phyloP scores from a whole-genome alignment of 352 stramenopile genomes.

The Pythium monospermum region DNA sequence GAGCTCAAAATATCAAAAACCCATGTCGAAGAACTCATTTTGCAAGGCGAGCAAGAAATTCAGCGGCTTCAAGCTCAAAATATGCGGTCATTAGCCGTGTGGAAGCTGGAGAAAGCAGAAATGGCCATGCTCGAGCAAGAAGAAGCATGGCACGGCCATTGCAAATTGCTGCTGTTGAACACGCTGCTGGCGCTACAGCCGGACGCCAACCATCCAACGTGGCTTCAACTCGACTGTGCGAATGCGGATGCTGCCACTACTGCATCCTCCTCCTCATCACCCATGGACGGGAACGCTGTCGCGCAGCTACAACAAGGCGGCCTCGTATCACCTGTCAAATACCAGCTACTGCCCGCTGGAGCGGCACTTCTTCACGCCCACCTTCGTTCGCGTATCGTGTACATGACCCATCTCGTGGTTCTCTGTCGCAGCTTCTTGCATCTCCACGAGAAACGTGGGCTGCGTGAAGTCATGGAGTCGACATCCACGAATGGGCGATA shows the following conservation, averaged over 20 bases:
- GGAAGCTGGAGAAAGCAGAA: constrained; percentile 28
- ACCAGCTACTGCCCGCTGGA: constrained; percentile 25
- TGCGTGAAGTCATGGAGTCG: constrained; percentile 34
- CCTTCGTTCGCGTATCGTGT: constrained; percentile 26
- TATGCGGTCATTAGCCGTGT: constrained; percentile 29
- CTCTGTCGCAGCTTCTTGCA: constrained; percentile 45
- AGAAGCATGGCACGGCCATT: constrained; percentile 41
- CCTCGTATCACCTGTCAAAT: constrained; percentile 7
- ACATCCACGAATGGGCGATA: constrained; percentile 13
- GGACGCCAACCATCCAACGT: constrained; percentile 21
- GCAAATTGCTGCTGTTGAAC: constrained; percentile 33
- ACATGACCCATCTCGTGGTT: constrained; percentile 32
- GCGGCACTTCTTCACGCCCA: constrained; percentile 30
- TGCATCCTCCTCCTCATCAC: no score
- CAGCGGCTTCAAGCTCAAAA: constrained; percentile 34
- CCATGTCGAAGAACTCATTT: constrained; percentile 21
- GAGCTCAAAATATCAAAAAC: constrained; percentile 18
- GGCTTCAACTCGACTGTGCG: no score
- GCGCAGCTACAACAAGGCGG: neutral
- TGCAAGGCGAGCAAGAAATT: constrained; percentile 27
- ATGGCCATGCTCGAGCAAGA: constrained; percentile 30
- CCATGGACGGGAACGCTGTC: no score
- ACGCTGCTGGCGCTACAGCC: constrained; percentile 23
- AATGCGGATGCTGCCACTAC: no score
- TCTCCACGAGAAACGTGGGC: constrained; percentile 29